These are phyloP conservation scores for Lichtheimia hyalospora DNA, from an alignment of 371 early-diverging fungal genomes.

Conservation along the genomic window DNA sequence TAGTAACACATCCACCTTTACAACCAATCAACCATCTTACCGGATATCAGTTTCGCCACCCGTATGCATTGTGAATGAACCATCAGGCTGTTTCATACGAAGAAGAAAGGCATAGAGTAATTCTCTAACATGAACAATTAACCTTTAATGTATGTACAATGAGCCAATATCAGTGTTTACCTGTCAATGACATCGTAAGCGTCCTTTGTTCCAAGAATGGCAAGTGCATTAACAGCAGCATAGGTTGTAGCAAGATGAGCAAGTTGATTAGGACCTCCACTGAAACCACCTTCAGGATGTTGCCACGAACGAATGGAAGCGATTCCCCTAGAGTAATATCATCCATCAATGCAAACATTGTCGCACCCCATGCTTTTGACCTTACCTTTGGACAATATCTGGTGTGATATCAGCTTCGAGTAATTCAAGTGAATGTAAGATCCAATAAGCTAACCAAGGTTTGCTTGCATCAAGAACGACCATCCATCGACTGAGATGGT, in stretches of 20 bases:
- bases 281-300: conserved; percentile 80
- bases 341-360: no score
- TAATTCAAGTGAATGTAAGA: conserved; percentile 79
- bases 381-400: conserved; percentile 43
- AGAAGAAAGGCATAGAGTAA: conserved; percentile 73
- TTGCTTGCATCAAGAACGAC: conserved; percentile 82
- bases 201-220: conserved; percentile 68
- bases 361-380: no score
- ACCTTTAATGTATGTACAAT: neutral
- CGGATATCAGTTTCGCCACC: conserved; percentile 95
- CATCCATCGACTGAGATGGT: conserved; percentile 60
- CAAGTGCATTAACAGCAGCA: conserved; percentile 79
- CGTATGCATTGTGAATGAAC: conserved; percentile 88
- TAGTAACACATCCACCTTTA: neutral
- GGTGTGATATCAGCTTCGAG: conserved; percentile 55
- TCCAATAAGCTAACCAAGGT: conserved; percentile 95
- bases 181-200: conserved; percentile 74
- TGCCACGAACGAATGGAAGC: conserved; percentile 71
- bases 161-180: conserved; percentile 6
- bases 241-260: conserved; percentile 87
- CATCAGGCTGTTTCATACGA: conserved; percentile 85
- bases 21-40: conserved; percentile 6
- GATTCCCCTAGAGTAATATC: conserved; percentile 45
- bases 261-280: conserved; percentile 81
- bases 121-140: conserved; percentile 32